These are phyloP conservation scores for Incumbomyces delicatus DNA, from an alignment of 2,329 filamentous ascomycete genomes.

Conservation along the genomic window DNA sequence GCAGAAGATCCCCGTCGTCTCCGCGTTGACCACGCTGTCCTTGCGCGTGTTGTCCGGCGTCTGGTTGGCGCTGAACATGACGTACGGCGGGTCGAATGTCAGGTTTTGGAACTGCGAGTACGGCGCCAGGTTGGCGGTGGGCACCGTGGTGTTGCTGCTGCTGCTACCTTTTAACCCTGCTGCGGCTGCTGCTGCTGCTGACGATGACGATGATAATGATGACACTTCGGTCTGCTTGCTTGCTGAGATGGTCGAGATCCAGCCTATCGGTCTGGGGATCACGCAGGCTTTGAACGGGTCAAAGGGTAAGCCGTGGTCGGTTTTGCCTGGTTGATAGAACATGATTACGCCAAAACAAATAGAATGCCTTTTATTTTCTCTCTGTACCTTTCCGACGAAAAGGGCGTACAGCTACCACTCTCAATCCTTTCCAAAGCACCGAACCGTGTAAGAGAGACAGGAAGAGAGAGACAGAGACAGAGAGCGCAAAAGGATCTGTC, in stretches of 20 bases:
- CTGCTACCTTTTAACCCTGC: no score
- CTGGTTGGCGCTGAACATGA: constrained; percentile 54
- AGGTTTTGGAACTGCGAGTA: constrained; percentile 56
- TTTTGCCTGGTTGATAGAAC: constrained; percentile 47
- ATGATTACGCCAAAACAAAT: constrained; percentile 23
- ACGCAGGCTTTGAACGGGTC: constrained; percentile 52
- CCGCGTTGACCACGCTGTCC: constrained; percentile 49
- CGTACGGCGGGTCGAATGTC: constrained; percentile 52
- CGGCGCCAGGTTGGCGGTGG: constrained; percentile 46
- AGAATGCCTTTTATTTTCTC: no score
- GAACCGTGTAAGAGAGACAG: no score
- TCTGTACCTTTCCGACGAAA: no score
- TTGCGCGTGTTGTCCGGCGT: constrained; percentile 39
- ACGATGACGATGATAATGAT: constrained; percentile 29
- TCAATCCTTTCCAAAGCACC: no score
- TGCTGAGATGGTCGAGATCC: constrained; percentile 45
- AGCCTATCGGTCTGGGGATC: constrained; percentile 52
- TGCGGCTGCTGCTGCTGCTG: neutral
- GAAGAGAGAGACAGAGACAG: no score
- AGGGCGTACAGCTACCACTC: no score
- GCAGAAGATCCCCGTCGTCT: constrained; percentile 46
- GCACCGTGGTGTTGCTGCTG: constrained; percentile 4
- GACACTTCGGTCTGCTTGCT: constrained; percentile 17
- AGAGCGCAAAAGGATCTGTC: no score
- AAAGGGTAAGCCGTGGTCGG: constrained; percentile 42